Base-by-base conservation (phyloP, 768 basidiomycete genomes). In the Filobasidium floriforme region DNA sequence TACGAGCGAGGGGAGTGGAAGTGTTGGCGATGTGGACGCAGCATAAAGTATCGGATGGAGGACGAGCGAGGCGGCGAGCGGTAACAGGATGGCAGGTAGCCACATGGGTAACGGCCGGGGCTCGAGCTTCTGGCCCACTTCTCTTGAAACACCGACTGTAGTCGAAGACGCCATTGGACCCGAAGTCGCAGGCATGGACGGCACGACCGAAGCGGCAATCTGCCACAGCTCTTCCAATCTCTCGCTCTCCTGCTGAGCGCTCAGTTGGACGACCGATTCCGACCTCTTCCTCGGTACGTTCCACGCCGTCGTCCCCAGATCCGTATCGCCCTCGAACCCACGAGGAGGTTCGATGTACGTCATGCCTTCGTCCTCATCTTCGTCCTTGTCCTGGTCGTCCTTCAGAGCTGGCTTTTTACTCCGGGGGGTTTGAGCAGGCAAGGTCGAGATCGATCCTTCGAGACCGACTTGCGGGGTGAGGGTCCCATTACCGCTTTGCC, bases 31-130 rank as follows among this genome's bases (percentile, higher is more conserved):
- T 1, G 75, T 54, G 7, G 72, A 37, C 0, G 75, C 54, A 19
- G 63, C 54, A 26, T 44, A 72, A n/a, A 78, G 67, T 26, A 76
- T 69, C 4, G 76, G 75, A 41, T 75, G 75, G 10, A 69, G n/a
- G 60, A 77, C 76, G 40, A 78, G 69, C 19, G 66, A 60, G 18
- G 68, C 40, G 1, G 73, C 66, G 62, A 77, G 72, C 1, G 77
- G 76, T 1, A 72, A 55, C 28, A 78, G 60, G 37, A 73, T 69
- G 24, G 57, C 60, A 10, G 61, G 60, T 29, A 60, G 5, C n/a
- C 55, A 19, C 19, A 29, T 44, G 10, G 66, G 49, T 2, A 66
- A 14, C 18, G 52, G 40, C n/a, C 63, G 63, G 22, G 54, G 54
- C 41, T 11, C 29, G 12, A 41, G 63, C 37, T 29, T 43, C 37